Base-by-base conservation (phyloP, 2,329 filamentous ascomycete species). In the Paraphoma sp. region DNA sequence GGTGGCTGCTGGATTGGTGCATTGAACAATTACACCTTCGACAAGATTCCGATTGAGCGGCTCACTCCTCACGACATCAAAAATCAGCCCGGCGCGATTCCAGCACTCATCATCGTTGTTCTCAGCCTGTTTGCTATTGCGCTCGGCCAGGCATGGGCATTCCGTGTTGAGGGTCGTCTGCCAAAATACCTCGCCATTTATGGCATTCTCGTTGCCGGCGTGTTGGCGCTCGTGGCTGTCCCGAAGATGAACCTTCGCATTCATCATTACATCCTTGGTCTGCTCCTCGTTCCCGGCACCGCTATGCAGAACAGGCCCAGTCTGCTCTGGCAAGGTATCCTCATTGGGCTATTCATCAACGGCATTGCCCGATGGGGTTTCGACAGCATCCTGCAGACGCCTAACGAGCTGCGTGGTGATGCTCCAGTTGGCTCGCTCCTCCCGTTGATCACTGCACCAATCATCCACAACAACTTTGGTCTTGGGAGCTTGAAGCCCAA, bases 291-390 rank as follows among this genome's bases (percentile, higher is more conserved):
- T 5, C 92, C 93, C 0, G 95, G 93, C 0, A 98, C 95, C 0
- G 88, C 87, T 51, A 87, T 98, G 76, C 93, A 97, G 64, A 98
- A 91, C 6, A 86, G 95, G 0, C 90, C 92, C 0, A 89, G 89
- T 0, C 81, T 98, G 8, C 76, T 97, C 2, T 98, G 95, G 70
- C 94, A 98, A 75, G 95, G 95, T 10, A 81, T 99, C 1, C 82
- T 99, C 0, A 80, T 98, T 7, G 95, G 95, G 0, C 84, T 98
- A 0, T 98, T 97, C 76, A 89, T 97, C 78, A 97, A 97, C 73
- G 94, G 95, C 50, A 87, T 96, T 57, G 94, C 93, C 4, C 86
- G 94, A 43, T 98, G 95, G 95, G 93, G 93, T 0, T 99, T 96
- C 74, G 93, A 92, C 59, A 85, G 90, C 1, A 87, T 99, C 45